Evolutionary conservation across 2,329 filamentous ascomycete species (phyloP).

Genomic region (Fusarium decemcellulare): DNA sequence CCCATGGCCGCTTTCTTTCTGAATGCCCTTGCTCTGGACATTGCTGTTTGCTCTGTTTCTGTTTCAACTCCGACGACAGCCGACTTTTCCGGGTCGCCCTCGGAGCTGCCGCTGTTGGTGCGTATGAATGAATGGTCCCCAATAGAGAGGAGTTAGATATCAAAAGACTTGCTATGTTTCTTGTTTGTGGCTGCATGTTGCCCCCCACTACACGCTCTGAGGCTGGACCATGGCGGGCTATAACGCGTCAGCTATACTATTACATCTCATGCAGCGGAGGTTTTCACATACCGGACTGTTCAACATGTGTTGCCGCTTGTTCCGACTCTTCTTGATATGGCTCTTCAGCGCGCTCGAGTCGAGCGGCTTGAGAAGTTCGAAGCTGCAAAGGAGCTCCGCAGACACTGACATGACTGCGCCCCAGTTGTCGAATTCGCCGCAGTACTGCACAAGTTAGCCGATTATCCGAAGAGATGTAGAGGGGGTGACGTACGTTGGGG

Average conservation of each 20-base stretch:
- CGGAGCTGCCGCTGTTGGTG: constrained; percentile 38
- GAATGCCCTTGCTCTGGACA: constrained; percentile 36
- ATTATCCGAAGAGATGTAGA: neutral
- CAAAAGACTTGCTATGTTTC: constrained; percentile 32
- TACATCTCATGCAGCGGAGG: neutral
- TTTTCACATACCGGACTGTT: constrained; percentile 88
- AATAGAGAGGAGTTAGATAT: constrained; percentile 29
- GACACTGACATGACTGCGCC: constrained; percentile 99
- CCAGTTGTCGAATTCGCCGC: constrained; percentile 99
- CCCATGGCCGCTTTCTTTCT: constrained; percentile 38
- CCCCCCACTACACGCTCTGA: constrained; percentile 64
- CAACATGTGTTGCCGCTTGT: constrained; percentile 93
- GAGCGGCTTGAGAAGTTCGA: constrained; percentile 95
- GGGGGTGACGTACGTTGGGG: constrained; percentile 82
- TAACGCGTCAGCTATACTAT: constrained; percentile 16
- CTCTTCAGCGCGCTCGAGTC: constrained; percentile 97
- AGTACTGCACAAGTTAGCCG: constrained; percentile 77
- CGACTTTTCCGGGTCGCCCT: constrained; percentile 42
- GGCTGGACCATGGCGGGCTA: constrained; percentile 70
- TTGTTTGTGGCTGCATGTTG: constrained; percentile 35
- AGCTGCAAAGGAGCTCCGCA: constrained; percentile 92
- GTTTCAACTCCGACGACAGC: constrained; percentile 31
- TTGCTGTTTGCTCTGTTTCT: constrained; percentile 39
- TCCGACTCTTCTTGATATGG: constrained; percentile 98
- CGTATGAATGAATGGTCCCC: constrained; percentile 39